Evolutionary conservation across 2,329 filamentous ascomycete genomes (phyloP).

Genomic region (Pseudocercospora ulei): DNA sequence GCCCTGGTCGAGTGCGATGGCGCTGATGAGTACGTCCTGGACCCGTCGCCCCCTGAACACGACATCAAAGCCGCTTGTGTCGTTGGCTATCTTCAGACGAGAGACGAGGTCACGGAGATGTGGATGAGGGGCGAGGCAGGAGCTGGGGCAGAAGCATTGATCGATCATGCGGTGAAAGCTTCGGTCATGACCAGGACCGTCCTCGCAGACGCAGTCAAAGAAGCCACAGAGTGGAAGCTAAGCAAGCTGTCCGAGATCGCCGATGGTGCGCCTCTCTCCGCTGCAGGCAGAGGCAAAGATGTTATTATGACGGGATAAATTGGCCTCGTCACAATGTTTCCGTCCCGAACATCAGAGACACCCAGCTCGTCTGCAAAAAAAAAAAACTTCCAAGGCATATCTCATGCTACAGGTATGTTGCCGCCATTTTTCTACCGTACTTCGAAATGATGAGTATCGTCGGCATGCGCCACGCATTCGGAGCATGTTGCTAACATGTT

Average conservation of each 20-base stretch:
- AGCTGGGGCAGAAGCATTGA: slow-evolving; percentile 44
- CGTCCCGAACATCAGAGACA: too few species aligned
- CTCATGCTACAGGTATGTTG: too few species aligned
- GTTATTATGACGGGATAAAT: slow-evolving; percentile 31
- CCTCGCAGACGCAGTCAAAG: slow-evolving; percentile 52
- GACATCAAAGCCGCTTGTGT: slow-evolving; percentile 74
- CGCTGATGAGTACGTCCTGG: slow-evolving; percentile 51
- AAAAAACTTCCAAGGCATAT: too few species aligned
- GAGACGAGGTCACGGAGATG: slow-evolving; percentile 87
- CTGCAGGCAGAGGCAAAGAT: slow-evolving; percentile 18
- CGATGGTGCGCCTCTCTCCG: slow-evolving; percentile 4
- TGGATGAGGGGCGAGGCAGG: slow-evolving; percentile 74
- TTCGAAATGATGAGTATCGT: too few species aligned
- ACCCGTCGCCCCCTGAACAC: slow-evolving; percentile 69
- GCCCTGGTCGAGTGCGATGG: slow-evolving; percentile 52
- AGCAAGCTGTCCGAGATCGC: slow-evolving; percentile 12
- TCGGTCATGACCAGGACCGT: slow-evolving; percentile 52
- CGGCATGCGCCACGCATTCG: too few species aligned
- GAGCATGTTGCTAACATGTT: too few species aligned
- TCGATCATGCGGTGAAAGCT: slow-evolving; percentile 56
- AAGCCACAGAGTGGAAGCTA: slow-evolving; percentile 42
- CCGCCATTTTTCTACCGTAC: too few species aligned
- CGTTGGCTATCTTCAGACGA: slow-evolving; percentile 73
- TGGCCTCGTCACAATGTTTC: too few species aligned
- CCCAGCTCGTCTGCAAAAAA: too few species aligned